Base-by-base conservation (phyloP, 2,329 filamentous ascomycete species). In the Fonsecaea pedrosoi region DNA sequence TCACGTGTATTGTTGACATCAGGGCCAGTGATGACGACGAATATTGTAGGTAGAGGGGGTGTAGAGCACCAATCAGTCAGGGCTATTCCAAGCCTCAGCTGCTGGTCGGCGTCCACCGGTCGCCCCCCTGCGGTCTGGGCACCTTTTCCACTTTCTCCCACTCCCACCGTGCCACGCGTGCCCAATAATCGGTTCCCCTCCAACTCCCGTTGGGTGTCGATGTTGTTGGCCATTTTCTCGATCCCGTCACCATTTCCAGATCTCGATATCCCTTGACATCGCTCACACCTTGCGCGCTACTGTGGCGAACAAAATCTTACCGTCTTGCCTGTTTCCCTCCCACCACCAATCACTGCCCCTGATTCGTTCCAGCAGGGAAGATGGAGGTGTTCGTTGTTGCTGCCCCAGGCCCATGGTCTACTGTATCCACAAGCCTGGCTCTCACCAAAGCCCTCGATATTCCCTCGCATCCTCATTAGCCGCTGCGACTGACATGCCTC, bases 241-340 rank as follows among this genome's bases (percentile, higher is more conserved):
- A 69, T 69, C 64, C 61, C 32, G 25, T 34, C 13, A 53, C 53
- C 34, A 54, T 38, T 21, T 55, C 48, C 54, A 69, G 68, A 69
- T 69, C 68, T 45, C 42, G 32, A 58, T 58, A 7, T 54, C 61
- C 30, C 65, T 60, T 37, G 68, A 67, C 58, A 60, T 66, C 32
- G 54, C 15, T 21, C 58, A 42, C 25, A 34, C 61, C 63, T 65
- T 59, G 61, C 60, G 15, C 15, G 34, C 37, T 37, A 55, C 42
- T 35, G 61, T 58, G 54, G 34, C 55, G 57, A 60, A 37, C 40
- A 21, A 50, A 42, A 9, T 60, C 57, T 60, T 45, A 37, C 57
- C 21, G 38, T 50, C 21, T 25, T 25, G 1, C 45, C 30, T 25
- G 7, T 32, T 40, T n/a, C 8, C 12, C 25, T 25, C 40, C 10